Conservation (phyloP, 768 basidiomycete genomes). For the Hirschioporus abietinus region DNA sequence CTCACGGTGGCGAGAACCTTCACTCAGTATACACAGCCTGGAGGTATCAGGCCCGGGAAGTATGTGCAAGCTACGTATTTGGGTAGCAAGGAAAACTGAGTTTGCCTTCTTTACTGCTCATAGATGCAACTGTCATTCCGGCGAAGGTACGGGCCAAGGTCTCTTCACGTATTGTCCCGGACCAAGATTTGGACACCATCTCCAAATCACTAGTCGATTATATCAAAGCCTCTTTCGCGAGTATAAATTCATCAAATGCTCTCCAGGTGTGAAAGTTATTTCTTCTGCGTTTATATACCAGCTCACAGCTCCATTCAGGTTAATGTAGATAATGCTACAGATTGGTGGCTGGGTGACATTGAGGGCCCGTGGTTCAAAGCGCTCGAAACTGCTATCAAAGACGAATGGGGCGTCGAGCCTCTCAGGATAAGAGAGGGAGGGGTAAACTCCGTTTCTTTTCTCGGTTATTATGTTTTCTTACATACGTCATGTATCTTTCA, state of each 20-base stretch:
- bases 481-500: conserved; percentile 23
- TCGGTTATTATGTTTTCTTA: conserved; percentile 7
- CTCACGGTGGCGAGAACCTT: conserved; percentile 86
- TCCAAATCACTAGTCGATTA: conserved; percentile 54
- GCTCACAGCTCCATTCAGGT: conserved; percentile 43
- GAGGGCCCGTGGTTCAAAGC: conserved; percentile 83
- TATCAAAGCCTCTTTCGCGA: conserved; percentile 52
- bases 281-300: background rate
- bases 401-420: conserved; percentile 86
- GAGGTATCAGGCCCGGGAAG: conserved; percentile 78
- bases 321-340: conserved; percentile 74
- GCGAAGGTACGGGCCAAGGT: conserved; percentile 77
- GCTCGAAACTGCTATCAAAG: conserved; percentile 73
- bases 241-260: conserved; percentile 60
- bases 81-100: background rate
- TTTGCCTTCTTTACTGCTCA: background rate
- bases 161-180: conserved; percentile 90
- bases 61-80: conserved; percentile 26
- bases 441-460: conserved; percentile 37
- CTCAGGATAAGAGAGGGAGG: conserved; percentile 92
- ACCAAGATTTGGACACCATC: conserved; percentile 76
- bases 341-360: conserved; percentile 95
- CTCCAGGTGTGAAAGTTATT: conserved; percentile 49
- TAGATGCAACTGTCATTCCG: conserved; percentile 88
- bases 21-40: conserved; percentile 83